Evolutionary conservation across 768 basidiomycete species (phyloP).

Genomic region (Lactifluus piperatus): DNA sequence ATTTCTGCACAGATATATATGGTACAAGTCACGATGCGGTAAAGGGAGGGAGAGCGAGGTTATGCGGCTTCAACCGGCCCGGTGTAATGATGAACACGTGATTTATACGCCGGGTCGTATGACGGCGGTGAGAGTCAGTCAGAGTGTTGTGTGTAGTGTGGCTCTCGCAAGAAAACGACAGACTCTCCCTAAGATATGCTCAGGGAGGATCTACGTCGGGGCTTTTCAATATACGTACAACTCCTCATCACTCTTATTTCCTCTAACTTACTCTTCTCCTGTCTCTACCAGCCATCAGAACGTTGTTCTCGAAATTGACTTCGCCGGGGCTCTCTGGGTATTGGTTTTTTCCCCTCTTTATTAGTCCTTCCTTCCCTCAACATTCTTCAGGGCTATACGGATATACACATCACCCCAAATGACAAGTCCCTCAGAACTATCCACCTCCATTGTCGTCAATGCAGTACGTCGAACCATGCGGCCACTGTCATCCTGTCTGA

Average conservation of each 20-base stretch:
- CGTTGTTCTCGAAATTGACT: constrained; percentile 90
- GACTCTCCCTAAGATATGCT: constrained; percentile 39
- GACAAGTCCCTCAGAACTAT: constrained; percentile 73
- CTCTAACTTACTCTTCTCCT: constrained; percentile 35
- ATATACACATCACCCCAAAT: constrained; percentile 81
- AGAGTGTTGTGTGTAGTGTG: no score
- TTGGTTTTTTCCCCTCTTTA: constrained; percentile 25
- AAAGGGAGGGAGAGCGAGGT: not conserved
- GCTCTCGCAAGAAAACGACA: not conserved
- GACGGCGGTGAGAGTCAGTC: no score
- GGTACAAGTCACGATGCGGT: no score
- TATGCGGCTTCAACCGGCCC: not conserved
- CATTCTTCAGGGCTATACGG: constrained; percentile 72
- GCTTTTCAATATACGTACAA: constrained; percentile 81
- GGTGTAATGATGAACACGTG: not conserved
- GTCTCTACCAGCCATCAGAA: constrained; percentile 91
- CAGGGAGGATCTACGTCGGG: constrained; percentile 71
- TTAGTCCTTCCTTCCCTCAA: constrained; percentile 10
- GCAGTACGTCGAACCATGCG: constrained; percentile 42
- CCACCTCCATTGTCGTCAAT: constrained; percentile 83
- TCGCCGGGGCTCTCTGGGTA: constrained; percentile 81
- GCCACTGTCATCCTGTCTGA: constrained; percentile 18
- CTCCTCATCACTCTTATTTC: constrained; percentile 24
- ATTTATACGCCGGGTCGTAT: not conserved
- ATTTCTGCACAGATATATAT: no score